These are phyloP conservation scores for Podospora conica DNA, from an alignment of 495 filamentous ascomycete genomes.

Conservation along the genomic window DNA sequence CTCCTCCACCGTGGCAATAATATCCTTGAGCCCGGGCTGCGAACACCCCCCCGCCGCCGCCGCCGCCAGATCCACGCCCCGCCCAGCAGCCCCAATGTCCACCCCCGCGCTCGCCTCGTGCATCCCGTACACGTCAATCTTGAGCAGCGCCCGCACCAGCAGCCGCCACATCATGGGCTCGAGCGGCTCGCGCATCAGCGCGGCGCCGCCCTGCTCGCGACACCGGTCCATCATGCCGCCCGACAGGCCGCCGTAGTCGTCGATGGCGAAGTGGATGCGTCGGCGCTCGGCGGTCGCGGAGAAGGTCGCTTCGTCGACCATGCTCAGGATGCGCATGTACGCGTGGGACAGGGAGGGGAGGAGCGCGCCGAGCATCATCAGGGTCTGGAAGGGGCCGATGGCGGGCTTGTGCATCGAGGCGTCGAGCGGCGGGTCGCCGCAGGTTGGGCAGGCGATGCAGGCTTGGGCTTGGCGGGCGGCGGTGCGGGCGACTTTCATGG, in stretches of 20 bases:
- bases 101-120: conserved; percentile 3
- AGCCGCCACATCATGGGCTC: conserved; percentile 45
- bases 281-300: conserved; percentile 27
- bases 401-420: conserved; percentile 17
- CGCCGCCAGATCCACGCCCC: neutral
- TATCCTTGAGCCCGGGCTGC: conserved; percentile 42
- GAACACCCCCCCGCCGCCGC: neutral
- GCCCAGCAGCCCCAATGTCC: too few relatives aligned
- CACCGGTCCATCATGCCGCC: conserved; percentile 15
- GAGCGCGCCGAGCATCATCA: conserved; percentile 61
- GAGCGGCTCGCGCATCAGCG: conserved; percentile 30
- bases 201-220: conserved; percentile 17
- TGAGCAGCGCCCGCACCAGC: conserved; percentile 44
- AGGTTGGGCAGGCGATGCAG: conserved; percentile 53
- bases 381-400: conserved; percentile 50
- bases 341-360: conserved; percentile 57
- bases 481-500: conserved; percentile 52
- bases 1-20: conserved; percentile 46
- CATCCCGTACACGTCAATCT: conserved; percentile 48
- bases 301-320: conserved; percentile 44
- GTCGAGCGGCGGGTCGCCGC: conserved; percentile 40
- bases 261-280: conserved; percentile 38
- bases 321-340: conserved; percentile 43
- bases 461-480: conserved; percentile 51
- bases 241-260: conserved; percentile 43